These are phyloP conservation scores for Paraphaeosphaeria minitans DNA, from an alignment of 2,329 filamentous ascomycete genomes.

Conservation along the genomic window DNA sequence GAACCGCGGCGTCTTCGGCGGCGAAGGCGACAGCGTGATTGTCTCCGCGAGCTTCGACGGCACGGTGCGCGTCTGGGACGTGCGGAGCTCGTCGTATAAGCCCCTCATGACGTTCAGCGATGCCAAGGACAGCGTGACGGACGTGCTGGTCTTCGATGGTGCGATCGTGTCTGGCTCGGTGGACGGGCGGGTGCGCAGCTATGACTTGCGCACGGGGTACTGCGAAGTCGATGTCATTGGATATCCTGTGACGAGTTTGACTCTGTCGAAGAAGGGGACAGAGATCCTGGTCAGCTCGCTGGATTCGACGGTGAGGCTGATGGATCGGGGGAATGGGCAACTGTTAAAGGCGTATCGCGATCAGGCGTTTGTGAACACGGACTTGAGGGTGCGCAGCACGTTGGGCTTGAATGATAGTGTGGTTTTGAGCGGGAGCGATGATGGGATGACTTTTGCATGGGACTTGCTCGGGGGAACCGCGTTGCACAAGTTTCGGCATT, in stretches of 20 bases:
- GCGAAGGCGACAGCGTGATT: conserved; percentile 74
- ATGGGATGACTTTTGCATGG: conserved; percentile 78
- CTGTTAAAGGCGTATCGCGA: conserved; percentile 74
- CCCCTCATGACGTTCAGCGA: conserved; percentile 76
- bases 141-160: conserved; percentile 49
- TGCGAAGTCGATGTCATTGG: conserved; percentile 49
- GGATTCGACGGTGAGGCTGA: conserved; percentile 76
- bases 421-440: conserved; percentile 81
- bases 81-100: conserved; percentile 50
- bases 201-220: conserved; percentile 81
- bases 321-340: conserved; percentile 77
- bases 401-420: conserved; percentile 77
- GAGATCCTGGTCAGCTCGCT: conserved; percentile 75
- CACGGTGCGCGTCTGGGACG: conserved; percentile 70
- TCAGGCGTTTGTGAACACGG: conserved; percentile 64
- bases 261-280: conserved; percentile 72
- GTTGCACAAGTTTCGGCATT: conserved; percentile 63
- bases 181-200: conserved; percentile 79
- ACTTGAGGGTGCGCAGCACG: conserved; percentile 74
- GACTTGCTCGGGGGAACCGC: conserved; percentile 77
- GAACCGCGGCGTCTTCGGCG: conserved; percentile 79
- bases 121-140: conserved; percentile 70
- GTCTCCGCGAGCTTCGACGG: conserved; percentile 76
- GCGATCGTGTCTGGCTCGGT: conserved; percentile 77
- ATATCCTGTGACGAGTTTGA: conserved; percentile 74